Evolutionary conservation across 805 yeast genomes (phyloP), one percentile per base, ranked within the genome.

Genomic region (Sungouiella blattae): DNA sequence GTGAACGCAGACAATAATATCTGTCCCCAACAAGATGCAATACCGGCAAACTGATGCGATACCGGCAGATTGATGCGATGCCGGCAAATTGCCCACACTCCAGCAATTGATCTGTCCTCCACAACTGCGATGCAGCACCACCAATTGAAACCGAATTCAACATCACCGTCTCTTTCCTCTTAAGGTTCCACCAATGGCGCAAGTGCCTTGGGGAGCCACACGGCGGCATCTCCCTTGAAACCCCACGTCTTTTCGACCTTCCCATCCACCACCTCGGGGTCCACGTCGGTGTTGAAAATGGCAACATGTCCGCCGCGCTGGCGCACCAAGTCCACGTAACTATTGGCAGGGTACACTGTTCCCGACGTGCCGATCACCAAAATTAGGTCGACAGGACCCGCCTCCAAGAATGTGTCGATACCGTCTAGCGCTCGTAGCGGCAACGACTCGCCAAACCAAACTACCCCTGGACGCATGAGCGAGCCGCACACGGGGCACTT

Each of bases 371-470:
- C 96, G 6, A 88, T 76, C 11, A 88, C 94, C 33, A 87, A 62
- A 3, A 87, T 78, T 50, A 88, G 60, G 50, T 87, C 96, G 15
- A 85, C 80, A 4, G 58, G 58, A 1, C 53, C 64, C 8, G 64
- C 50, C 44, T 76, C 71, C 5, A 87, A 69, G 47, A 84, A 87
- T 28, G 74, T 77, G 59, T 87, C 96, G 4, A 86, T 87, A 28
- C 62, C 62, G 41, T 78, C 80, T 38, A 88, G 73, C 9, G 70
- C 72, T 31, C 61, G 61, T 36, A 85, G 57, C 0, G 95, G 87
- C 29, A 88, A 62, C 11, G 87, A 72, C 58, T 88, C 97, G n/a
- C 96, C 96, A 60, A 83, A 87, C 96, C 96, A 88, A 5, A 87
- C 89, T 3, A 88, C 94, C 0, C 93, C 95, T 0, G 97, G 97